Percentiles rank a stretch among this genome's conserved stretches.
Evolutionary conservation across 768 basidiomycete genomes (phyloP).

Genomic region (Mycena galopus): DNA sequence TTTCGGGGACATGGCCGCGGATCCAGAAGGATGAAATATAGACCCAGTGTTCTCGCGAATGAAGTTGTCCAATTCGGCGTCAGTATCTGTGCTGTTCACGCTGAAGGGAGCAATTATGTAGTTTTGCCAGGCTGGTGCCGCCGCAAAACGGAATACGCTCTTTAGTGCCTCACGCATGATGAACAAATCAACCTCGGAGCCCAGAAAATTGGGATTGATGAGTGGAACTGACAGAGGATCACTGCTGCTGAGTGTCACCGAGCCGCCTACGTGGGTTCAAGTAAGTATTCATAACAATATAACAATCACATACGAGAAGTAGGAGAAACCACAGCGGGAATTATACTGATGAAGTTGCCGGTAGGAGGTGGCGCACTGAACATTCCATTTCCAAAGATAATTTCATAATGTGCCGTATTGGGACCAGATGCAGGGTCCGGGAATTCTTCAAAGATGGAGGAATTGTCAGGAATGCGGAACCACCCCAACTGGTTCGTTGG

Average conservation of each 20-base stretch:
- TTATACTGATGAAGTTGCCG: slow-evolving; percentile 7
- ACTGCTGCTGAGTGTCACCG: background rate
- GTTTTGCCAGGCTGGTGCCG: background rate
- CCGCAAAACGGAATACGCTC: background rate
- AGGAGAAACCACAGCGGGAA: slow-evolving; percentile 16
- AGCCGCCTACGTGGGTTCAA: slow-evolving; percentile 7
- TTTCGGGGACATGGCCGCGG: slow-evolving; percentile 46
- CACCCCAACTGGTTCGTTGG: slow-evolving; percentile 43
- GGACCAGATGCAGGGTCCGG: slow-evolving; percentile 46
- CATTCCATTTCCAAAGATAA: slow-evolving; percentile 34
- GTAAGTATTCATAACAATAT: background rate
- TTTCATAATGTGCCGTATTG: slow-evolving; percentile 44
- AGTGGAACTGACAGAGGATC: background rate
- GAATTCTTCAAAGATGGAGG: slow-evolving; percentile 37
- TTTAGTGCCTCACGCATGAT: slow-evolving; percentile 6
- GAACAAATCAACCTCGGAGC: background rate
- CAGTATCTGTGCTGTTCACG: background rate
- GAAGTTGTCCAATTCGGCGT: background rate
- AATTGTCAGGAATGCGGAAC: slow-evolving; percentile 38
- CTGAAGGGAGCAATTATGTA: background rate
- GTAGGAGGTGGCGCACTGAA: slow-evolving; percentile 5
- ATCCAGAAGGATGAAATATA: slow-evolving; percentile 35
- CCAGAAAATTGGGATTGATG: background rate
- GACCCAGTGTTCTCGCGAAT: background rate
- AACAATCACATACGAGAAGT: slow-evolving; percentile 7